Evolutionary conservation across 2,329 filamentous ascomycete genomes (phyloP).

Genomic region (Ophiostoma pallidulum): DNA sequence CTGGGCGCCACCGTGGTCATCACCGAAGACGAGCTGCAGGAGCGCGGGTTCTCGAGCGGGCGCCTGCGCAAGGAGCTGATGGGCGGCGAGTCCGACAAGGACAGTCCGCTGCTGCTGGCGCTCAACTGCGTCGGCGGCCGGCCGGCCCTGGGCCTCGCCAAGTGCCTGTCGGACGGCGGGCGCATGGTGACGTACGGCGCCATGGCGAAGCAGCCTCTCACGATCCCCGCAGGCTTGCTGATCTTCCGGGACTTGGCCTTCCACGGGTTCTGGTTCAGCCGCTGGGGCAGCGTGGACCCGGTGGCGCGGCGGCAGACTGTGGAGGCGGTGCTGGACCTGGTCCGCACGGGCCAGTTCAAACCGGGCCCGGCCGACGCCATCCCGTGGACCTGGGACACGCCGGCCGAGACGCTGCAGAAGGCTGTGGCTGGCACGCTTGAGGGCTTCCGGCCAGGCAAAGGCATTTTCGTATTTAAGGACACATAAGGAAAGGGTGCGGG

Average conservation of each 20-base stretch:
- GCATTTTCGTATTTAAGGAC: slow-evolving; percentile 71
- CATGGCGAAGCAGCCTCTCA: slow-evolving; percentile 82
- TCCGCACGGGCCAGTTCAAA: slow-evolving; percentile 65
- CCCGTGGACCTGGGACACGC: slow-evolving; percentile 73
- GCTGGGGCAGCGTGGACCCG: slow-evolving; percentile 71
- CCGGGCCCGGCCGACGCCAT: slow-evolving; percentile 78
- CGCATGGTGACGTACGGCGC: slow-evolving; percentile 90
- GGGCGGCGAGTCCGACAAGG: slow-evolving; percentile 53
- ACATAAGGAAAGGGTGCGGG: slow-evolving; percentile 30
- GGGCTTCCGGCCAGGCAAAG: slow-evolving; percentile 81
- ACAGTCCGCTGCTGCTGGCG: slow-evolving; percentile 57
- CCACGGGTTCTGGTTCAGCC: slow-evolving; percentile 89
- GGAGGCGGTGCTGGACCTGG: slow-evolving; percentile 71
- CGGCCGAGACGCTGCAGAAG: slow-evolving; percentile 55
- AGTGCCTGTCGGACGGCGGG: slow-evolving; percentile 57
- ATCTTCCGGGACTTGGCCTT: slow-evolving; percentile 92
- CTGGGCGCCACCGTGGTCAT: slow-evolving; percentile 50
- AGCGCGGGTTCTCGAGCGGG: slow-evolving; percentile 49
- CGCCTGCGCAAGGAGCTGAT: slow-evolving; percentile 53
- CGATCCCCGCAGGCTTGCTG: slow-evolving; percentile 69
- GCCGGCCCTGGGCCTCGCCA: slow-evolving; percentile 67
- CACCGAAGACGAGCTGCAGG: slow-evolving; percentile 45
- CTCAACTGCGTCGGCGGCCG: slow-evolving; percentile 94
- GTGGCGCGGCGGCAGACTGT: slow-evolving; percentile 69
- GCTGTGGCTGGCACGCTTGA: slow-evolving; percentile 76